Conservation (phyloP, 805 yeast species). For the Starmera caribaea region DNA sequence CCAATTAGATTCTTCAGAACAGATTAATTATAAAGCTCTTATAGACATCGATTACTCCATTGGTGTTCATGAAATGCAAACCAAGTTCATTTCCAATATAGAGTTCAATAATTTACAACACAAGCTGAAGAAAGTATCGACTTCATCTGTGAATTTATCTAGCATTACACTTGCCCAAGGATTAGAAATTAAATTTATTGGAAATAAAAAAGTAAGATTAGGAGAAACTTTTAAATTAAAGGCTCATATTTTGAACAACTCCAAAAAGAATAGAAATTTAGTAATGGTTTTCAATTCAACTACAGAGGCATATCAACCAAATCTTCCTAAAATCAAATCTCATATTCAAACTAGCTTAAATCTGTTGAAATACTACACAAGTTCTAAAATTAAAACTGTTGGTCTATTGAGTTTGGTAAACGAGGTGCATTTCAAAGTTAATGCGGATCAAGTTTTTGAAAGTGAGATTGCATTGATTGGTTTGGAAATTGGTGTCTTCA, state of each 20-base stretch:
- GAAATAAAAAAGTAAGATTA: conserved; percentile 47
- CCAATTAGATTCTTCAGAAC: conserved; percentile 10
- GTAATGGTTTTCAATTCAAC: conserved; percentile 29
- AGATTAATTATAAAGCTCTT: conserved; percentile 2
- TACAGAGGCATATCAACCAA: conserved; percentile 12
- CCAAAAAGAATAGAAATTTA: conserved; percentile 39
- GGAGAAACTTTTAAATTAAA: conserved; percentile 58
- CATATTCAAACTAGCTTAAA: conserved; percentile 13
- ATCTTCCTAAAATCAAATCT: conserved; percentile 16
- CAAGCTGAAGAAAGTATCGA: conserved; percentile 2
- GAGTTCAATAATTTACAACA: conserved; percentile 7
- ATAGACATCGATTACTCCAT: conserved; percentile 20
- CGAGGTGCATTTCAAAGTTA: conserved; percentile 51
- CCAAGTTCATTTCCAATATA: conserved; percentile 11
- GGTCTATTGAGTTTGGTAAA: conserved; percentile 60
- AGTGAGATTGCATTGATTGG: conserved; percentile 53
- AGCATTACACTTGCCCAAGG: conserved; percentile 18
- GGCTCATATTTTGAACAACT: conserved; percentile 55
- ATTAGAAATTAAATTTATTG: conserved; percentile 46
- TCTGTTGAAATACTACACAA: conserved; percentile 25
- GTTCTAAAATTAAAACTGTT: conserved; percentile 29
- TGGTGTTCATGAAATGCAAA: conserved; percentile 11
- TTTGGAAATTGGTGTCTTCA: conserved; percentile 52
- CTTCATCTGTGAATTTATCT: conserved; percentile 5
- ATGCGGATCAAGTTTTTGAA: conserved; percentile 54